Evolutionary conservation across 1,284 basidiomycete species (phyloP), one percentile per base, ranked within the genome.

Genomic region (Apiotrichum veenhuisii): DNA sequence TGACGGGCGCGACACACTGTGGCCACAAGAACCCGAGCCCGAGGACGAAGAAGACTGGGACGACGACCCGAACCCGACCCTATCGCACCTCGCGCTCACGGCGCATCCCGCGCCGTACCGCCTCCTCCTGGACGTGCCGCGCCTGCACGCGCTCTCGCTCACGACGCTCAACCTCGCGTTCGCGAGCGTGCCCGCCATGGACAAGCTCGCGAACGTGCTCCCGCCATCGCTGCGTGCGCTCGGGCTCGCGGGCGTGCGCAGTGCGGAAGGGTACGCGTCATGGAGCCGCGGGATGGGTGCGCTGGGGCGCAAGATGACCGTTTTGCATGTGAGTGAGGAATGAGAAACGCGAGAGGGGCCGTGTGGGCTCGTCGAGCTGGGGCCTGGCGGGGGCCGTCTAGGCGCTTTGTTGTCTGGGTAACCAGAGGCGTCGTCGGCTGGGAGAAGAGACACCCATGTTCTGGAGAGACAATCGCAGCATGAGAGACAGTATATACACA

Each of bases 151-250:
- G 18, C 9, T 38, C 2, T 20, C 50, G 3, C 52, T 64, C 33
- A 68, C 64, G 5, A 70, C 67, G 1, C 52, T 74, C 43, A 68
- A 74, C 56, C 59, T 74, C 9, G 63, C 66, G 12, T 72, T 66
- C 42, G 59, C 59, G 8, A 63, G 62, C 0, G n/a, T 74, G 3
- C 58, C 63, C 3, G 38, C 41, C 1, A 41, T 70, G 11, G 65
- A 67, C 4, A 44, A 46, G n/a, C 52, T 74, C 8, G 65, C 65
- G 0, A 26, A 43, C 3, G 55, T 59, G 0, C 57, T 74, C 1
- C 72, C 70, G 0, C 18, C 57, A 0, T 54, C 63, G 3, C 51
- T 72, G 30, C 49, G 69, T 7, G 65, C 64, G 36, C 55, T 74
- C 17, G 56, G 67, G 2, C 48, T 74, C 15, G 64, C 58, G 1